Conservation (phyloP, 345 rosid species). For the Noccaea bulbosa region DNA sequence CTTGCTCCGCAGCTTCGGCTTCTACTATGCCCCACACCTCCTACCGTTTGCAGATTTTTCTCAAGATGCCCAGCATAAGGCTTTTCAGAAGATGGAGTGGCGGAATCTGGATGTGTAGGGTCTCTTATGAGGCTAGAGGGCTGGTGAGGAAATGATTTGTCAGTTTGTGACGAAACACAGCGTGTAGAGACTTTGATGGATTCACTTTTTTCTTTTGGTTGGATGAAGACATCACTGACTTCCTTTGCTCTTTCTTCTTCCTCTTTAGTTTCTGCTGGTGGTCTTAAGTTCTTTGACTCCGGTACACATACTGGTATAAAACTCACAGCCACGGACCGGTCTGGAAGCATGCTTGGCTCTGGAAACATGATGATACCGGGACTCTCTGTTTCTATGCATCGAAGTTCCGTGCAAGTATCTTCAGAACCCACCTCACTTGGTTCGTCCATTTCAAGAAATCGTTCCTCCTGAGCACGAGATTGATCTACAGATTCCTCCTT, state of each 20-base stretch:
- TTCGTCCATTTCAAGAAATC: constrained; percentile 44
- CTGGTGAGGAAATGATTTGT: constrained; percentile 44
- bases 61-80: constrained; percentile 46
- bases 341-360: constrained; percentile 43
- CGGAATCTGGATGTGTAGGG: constrained; percentile 36
- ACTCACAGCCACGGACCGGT: constrained; percentile 41
- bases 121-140: constrained; percentile 54
- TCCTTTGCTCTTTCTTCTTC: constrained; percentile 36
- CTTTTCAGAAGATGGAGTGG: constrained; percentile 50
- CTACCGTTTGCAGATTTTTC: constrained; percentile 44
- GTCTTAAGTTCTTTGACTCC: constrained; percentile 37
- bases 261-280: constrained; percentile 31
- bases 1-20: constrained; percentile 78
- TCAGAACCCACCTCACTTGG: constrained; percentile 53
- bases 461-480: constrained; percentile 41
- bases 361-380: constrained; percentile 38
- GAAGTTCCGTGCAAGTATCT: constrained; percentile 58
- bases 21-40: constrained; percentile 52
- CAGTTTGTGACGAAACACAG: constrained; percentile 49
- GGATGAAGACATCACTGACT: constrained; percentile 27
- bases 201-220: constrained; percentile 43
- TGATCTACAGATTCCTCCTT: constrained; percentile 48
- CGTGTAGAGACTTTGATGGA: constrained; percentile 35
- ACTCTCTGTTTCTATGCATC: constrained; percentile 58
- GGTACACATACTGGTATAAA: constrained; percentile 20